Evolutionary conservation across 2,329 filamentous ascomycete species (phyloP).

Genomic region (Hirsutella minnesotensis): DNA sequence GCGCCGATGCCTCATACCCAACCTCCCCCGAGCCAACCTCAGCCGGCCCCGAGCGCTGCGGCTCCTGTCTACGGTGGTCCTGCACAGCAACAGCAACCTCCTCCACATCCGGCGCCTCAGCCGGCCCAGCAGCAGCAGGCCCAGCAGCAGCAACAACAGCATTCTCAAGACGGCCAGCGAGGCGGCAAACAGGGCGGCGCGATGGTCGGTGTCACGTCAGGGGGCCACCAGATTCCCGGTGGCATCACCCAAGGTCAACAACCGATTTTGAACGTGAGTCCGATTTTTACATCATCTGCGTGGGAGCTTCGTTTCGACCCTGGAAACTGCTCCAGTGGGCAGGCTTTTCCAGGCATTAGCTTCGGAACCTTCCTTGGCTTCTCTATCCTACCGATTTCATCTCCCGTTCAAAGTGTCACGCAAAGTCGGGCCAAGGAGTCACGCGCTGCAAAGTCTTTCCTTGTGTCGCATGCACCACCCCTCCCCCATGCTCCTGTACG

Average conservation of each 20-base stretch:
- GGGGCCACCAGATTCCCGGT: conserved; percentile 24
- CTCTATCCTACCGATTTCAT: too few relatives aligned
- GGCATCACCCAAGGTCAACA: conserved; percentile 30
- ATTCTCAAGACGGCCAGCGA: conserved; percentile 53
- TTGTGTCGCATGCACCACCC: too few relatives aligned
- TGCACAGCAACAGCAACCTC: conserved; percentile 32
- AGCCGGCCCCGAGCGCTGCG: conserved; percentile 47
- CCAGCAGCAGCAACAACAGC: conserved; percentile 30
- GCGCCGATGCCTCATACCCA: conserved; percentile 38
- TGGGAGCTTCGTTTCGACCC: too few relatives aligned
- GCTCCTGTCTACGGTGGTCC: conserved; percentile 60
- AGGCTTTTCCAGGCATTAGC: too few relatives aligned
- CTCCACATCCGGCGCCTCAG: neutral
- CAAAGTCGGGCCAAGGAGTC: too few relatives aligned
- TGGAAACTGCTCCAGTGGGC: too few relatives aligned
- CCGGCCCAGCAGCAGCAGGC: conserved; percentile 27
- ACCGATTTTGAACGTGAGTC: conserved; percentile 39
- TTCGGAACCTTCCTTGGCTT: too few relatives aligned
- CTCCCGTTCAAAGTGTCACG: too few relatives aligned
- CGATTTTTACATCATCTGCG: conserved; percentile 1
- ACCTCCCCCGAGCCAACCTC: conserved; percentile 36
- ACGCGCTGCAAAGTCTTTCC: too few relatives aligned
- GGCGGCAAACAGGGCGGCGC: conserved; percentile 30
- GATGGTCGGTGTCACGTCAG: conserved; percentile 33
- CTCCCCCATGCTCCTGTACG: too few relatives aligned